Percentiles rank a stretch among this genome's conserved stretches.
These are phyloP conservation scores for Trichoderma hamatum DNA, from an alignment of 2,329 filamentous ascomycete species.

Conservation along the genomic window DNA sequence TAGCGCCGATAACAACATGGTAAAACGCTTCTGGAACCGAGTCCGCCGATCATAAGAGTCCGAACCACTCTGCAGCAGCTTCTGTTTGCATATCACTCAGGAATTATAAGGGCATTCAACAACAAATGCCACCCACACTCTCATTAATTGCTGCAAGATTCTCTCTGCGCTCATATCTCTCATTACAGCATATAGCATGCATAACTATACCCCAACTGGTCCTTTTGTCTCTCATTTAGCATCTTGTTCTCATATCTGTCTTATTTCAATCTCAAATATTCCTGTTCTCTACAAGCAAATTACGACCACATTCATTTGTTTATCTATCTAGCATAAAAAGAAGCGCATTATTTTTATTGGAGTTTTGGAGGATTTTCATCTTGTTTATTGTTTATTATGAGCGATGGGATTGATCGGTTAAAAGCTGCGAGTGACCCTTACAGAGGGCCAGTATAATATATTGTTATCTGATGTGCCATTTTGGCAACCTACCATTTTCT, in stretches of 20 bases:
- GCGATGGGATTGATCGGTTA: background rate
- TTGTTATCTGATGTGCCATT: background rate
- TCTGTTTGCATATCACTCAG: background rate
- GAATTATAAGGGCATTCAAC: background rate
- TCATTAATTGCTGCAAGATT: conserved; percentile 12
- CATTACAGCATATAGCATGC: conserved; percentile 10
- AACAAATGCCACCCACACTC: background rate
- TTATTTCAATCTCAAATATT: background rate
- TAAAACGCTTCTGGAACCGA: conserved; percentile 67
- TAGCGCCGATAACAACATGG: conserved; percentile 52
- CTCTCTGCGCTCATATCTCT: conserved; percentile 7
- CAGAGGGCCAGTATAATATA: conserved; percentile 6
- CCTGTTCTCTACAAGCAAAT: background rate
- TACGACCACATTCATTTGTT: conserved; percentile 13
- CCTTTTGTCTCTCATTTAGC: conserved; percentile 1
- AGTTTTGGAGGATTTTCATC: conserved; percentile 11
- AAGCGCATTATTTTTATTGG: background rate
- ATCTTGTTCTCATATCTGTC: background rate
- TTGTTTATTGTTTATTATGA: background rate
- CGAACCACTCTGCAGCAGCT: background rate
- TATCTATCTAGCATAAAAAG: conserved; percentile 14
- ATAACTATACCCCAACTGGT: conserved; percentile 20
- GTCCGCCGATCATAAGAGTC: conserved; percentile 50
- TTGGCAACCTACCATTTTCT: background rate
- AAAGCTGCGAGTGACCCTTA: background rate